Evolutionary conservation across 2,329 filamentous ascomycete species (phyloP), one percentile per base, ranked within the genome.

Genomic region (Clonostachys rhizophaga): DNA sequence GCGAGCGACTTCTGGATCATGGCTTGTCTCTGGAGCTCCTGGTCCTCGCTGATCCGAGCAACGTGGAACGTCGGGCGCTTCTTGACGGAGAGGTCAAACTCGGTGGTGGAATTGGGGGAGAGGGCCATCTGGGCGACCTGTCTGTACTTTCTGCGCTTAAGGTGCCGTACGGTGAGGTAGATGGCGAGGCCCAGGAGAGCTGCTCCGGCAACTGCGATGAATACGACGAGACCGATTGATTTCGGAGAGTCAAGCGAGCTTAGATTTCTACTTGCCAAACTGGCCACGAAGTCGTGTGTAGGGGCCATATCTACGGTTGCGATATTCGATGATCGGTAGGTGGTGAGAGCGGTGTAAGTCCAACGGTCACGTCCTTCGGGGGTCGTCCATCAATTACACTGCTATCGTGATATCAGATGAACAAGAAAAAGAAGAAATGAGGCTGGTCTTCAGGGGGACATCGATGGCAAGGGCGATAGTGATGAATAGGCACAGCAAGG

Each of bases 1-100:
- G 65, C 62, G 9, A 74, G 56, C 3, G 70, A 72, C 54, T 75
- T 75, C 45, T 65, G 64, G 48, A 75, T 74, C 54, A 74, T 70
- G 42, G 57, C 59, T 33, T 56, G 53, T 12, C 71, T 59, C 49
- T 71, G 63, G 24, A 58, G 47, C 49, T 75, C 70, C 33, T 67
- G 57, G 20, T 62, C 55, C 24, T 30, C 24, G 17, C 20, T n/a
- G 8, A 36, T 18, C 24, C 24, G 10, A 4, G 24, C 10, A 30
- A 30, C 24, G 24, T 30, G 24, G 24, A 30, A 10, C 24, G 24
- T 30, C 24, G 24, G 24, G 3, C 24, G 24, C 24, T 30, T 30
- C 24, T 30, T 30, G 24, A 30, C 24, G 24, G 24, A 30, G 24
- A 30, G 24, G 24, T 30, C 24, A 10, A 30, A 30, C 30, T 47